Base-by-base conservation (phyloP, 192 early-diverging fungal species). In the Geranomyces michiganensis region DNA sequence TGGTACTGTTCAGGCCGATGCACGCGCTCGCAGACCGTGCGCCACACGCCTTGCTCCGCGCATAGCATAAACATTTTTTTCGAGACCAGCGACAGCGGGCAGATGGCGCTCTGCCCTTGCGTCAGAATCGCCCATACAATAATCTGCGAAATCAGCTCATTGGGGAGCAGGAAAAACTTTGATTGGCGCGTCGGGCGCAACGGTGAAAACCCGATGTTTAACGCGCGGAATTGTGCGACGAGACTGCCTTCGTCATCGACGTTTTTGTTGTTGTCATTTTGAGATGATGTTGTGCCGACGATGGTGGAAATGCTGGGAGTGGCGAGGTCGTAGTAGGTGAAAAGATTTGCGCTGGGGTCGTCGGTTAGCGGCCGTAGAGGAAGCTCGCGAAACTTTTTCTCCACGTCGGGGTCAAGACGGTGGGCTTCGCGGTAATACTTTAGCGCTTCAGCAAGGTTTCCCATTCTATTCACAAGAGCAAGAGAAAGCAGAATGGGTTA, bases 101-200 rank as follows among this genome's bases (percentile, higher is more conserved):
- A 55, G 21, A 44, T 4, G 21, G 47, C 29, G 48, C 31, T 41
- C 1, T 49, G 51, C 43, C 71, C 62, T 22, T 59, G 56, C 33
- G 44, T 24, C 12, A 73, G 41, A 51, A 73, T 26, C 46, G 63
- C 55, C 63, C 62, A 73, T 24, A 17, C 21, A 21, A 66, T 36
- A 44, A 63, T 71, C 46, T 65, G 71, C 47, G 71, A 44, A 8
- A 73, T n/a, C 26, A 73, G 22, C 51, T 73, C 71, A 10, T 17
- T 10, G 13, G 71, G 71, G 7, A 73, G 31, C 22, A 26, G 26
- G 24, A 30, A n/a, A 32, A 71, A 55, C 17, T 19, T 26, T 3
- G 27, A 32, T 5, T 29, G 47, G n/a, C 61, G 44, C 15, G 22
- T 33, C 13, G 15, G 24, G 7, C 27, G 5, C 7, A 33, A 7